phyloP scores from a whole-genome alignment of 2,329 filamentous ascomycete species.

The Fusarium oxysporum region DNA sequence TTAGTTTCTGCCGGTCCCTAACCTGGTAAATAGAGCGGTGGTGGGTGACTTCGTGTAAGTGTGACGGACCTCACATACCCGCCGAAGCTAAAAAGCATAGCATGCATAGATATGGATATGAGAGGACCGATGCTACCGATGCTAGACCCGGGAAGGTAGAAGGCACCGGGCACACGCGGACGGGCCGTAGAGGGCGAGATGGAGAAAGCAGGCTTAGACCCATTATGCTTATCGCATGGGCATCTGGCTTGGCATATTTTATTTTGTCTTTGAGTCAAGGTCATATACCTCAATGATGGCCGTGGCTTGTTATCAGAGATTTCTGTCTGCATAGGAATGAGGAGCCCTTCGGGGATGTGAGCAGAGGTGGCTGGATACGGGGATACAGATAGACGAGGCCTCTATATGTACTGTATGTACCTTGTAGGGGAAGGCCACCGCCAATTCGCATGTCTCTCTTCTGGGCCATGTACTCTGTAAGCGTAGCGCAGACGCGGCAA shows the following conservation, averaged over 20 bases:
- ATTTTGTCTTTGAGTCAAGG: neutral
- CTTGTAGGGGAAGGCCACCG: constrained; percentile 23
- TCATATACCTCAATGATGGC: neutral
- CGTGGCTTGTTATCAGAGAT: constrained; percentile 16
- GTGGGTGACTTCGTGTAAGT: constrained; percentile 19
- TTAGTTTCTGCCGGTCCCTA: neutral
- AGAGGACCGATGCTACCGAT: constrained; percentile 35
- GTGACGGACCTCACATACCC: constrained; percentile 47
- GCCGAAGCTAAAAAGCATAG: constrained; percentile 45
- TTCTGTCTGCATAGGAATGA: constrained; percentile 34
- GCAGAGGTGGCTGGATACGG: constrained; percentile 28
- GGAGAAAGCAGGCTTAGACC: constrained; percentile 25
- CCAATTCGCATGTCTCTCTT: constrained; percentile 21
- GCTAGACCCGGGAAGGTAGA: constrained; percentile 36
- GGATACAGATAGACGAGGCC: constrained; percentile 30
- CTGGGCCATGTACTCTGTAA: neutral
- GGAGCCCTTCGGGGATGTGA: constrained; percentile 16
- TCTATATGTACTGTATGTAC: constrained; percentile 28
- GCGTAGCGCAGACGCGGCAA: constrained; percentile 1
- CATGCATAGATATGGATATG: constrained; percentile 43
- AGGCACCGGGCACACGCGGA: constrained; percentile 39
- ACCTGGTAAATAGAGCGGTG: constrained; percentile 16
- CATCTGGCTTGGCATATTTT: neutral
- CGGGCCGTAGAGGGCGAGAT: constrained; percentile 44
- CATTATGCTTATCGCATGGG: constrained; percentile 29